Evolutionary conservation across 352 stramenopile genomes (phyloP), one percentile per base, ranked within the genome.

Genomic region (Thalassiosira ordinaria): DNA sequence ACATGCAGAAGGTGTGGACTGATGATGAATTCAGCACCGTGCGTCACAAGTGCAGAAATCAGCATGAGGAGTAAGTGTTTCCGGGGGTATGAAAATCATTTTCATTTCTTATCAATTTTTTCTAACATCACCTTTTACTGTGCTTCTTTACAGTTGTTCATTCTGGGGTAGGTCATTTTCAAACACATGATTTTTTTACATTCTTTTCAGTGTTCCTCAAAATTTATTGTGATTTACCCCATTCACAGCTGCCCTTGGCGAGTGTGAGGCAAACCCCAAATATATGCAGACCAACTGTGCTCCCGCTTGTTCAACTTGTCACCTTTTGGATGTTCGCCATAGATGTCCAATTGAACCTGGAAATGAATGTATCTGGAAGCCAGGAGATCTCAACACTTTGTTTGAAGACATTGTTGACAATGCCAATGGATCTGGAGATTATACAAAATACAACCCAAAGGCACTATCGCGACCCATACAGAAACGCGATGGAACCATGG

Each of bases 371-470:
- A 27, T 51, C 37, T 66, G 57, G 63, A 69, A 74, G 56, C 75
- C 75, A 5, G 85, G 85, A 26, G 85, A 89, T 60, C 55, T 92
- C 31, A 89, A 92, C 59, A 75, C 57, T 33, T 77, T 93, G 29
- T 91, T 93, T 73, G 78, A 90, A 68, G 75, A 79, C 26, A 84
- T 91, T 47, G 69, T 82, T 2, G 74, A 82, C 24, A 56, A 77
- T 72, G 64, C 59, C 9, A 52, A 77, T 71, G 74, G 65, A 24
- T 74, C 33, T n/a, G 77, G 71, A 29, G 69, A 75, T 3, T 80
- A 80, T 51, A 8, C 49, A 9, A 37, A 59, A 27, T 80, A 74
- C 51, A 77, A 70, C 59, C 68, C 71, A 1, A 69, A 44, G 39
- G 68, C 62, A 8, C 29, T 83, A 5, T 78, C 66, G 20, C 60